These are phyloP conservation scores for Pholiota conissans DNA, from an alignment of 768 basidiomycete genomes.

Conservation along the genomic window DNA sequence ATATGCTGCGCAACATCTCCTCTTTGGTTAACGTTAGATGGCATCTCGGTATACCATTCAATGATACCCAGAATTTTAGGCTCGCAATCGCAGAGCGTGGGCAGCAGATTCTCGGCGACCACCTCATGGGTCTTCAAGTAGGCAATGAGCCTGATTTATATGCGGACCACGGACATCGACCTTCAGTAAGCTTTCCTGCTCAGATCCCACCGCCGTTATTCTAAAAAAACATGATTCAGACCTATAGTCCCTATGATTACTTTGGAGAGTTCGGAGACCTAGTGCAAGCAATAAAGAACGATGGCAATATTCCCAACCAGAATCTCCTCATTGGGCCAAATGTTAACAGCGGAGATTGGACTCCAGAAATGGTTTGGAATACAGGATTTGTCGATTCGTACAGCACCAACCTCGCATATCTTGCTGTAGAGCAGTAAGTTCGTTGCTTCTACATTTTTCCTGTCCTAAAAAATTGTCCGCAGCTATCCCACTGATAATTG, in stretches of 20 bases:
- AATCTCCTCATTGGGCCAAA: constrained; percentile 60
- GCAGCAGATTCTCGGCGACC: constrained; percentile 63
- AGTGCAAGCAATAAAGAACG: constrained; percentile 41
- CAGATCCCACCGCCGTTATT: too few species aligned
- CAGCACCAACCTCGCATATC: constrained; percentile 34
- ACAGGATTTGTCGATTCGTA: constrained; percentile 52
- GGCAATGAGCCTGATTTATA: constrained; percentile 72
- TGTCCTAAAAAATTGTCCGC: constrained; percentile 4
- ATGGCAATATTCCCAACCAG: constrained; percentile 33
- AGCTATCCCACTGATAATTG: constrained; percentile 70
- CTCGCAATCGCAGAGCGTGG: constrained; percentile 59
- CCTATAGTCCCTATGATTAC: constrained; percentile 48
- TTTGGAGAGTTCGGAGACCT: constrained; percentile 53
- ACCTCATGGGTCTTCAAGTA: constrained; percentile 69
- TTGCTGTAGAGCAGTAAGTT: constrained; percentile 60
- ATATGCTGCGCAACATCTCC: constrained; percentile 66
- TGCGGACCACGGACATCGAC: constrained; percentile 39
- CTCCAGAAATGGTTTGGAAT: constrained; percentile 50
- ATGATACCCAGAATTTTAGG: constrained; percentile 55
- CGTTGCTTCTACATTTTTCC: constrained; percentile 3
- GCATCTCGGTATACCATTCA: constrained; percentile 72
- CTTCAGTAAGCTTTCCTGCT: constrained; percentile 9
- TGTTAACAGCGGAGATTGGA: constrained; percentile 52
- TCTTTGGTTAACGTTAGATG: constrained; percentile 61
- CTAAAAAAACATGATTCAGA: too few species aligned